Evolutionary conservation across 768 basidiomycete genomes (phyloP), one percentile per base, ranked within the genome.

Genomic region (Porpolomopsis calyptriformis): DNA sequence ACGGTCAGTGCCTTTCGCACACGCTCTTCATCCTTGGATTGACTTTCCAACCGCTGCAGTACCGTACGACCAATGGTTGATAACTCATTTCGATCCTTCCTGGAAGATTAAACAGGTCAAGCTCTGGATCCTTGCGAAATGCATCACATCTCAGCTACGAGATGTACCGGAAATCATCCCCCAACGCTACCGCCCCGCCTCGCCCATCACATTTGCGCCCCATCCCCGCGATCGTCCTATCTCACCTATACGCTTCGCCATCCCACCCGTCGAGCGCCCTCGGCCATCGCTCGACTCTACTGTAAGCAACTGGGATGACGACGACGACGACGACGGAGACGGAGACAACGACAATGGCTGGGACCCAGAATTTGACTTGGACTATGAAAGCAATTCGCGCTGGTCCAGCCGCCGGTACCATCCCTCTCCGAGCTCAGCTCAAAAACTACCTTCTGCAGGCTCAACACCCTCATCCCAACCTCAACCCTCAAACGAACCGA

Each of bases 1-100:
- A 36, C 37, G 45, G 45, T 46, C 12, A 16, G 29, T 18, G 14
- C 18, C 35, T n/a, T 20, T 27, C 10, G 18, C 22, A n/a, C 5
- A 11, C n/a, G 12, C 9, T 22, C 16, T n/a, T 14, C 2, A 5
- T 37, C 18, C 18, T 22, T 9, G 12, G 2, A 18, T 23, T 25
- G 26, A 10, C n/a, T n/a, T n/a, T 33, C 2, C 4, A 5, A 10
- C 35, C 37, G 24, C 22, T 29, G 2, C 35, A 80, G 83, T 86
- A 19, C 74, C 79, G 0, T 74, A 78, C 53, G 85, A 87, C 60
- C 82, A 84, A 62, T 87, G 84, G 83, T 64, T 85, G 38, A 64
- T 78, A n/a, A 83, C 83, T 10, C 80, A 82, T 55, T 57, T 82
- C 56, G 73, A 79, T 48, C 67, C 75, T 2, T 52, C 63, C 24